Conservation (phyloP, 108 stramenopile species). For the Nitzschia sp. region DNA sequence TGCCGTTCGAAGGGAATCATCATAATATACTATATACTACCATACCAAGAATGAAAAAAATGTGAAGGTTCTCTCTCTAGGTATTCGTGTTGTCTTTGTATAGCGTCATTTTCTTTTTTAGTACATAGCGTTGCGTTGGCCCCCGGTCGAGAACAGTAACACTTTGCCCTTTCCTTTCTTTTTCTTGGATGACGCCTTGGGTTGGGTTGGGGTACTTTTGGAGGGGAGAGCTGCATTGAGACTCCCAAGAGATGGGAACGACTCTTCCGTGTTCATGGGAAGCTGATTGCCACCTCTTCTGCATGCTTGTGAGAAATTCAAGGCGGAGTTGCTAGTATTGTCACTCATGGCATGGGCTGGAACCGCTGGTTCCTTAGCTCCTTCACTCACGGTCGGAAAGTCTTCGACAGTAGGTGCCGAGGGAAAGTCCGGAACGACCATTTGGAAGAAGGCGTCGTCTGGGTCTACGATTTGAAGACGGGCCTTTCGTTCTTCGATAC, state of each 20-base stretch:
- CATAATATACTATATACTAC: too few relatives aligned
- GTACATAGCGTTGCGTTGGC: constrained; percentile 16
- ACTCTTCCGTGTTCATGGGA: neutral
- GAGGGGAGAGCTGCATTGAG: neutral
- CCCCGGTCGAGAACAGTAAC: constrained; percentile 46
- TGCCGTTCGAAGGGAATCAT: too few relatives aligned
- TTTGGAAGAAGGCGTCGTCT: constrained; percentile 67
- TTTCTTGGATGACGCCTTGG: neutral
- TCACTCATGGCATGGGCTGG: too few relatives aligned
- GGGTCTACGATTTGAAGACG: constrained; percentile 57
- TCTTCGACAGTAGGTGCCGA: too few relatives aligned
- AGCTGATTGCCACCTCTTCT: neutral
- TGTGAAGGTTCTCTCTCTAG: too few relatives aligned
- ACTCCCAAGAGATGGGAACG: constrained; percentile 5
- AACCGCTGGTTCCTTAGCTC: too few relatives aligned
- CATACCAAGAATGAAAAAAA: too few relatives aligned
- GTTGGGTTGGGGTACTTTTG: neutral
- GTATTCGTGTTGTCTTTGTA: too few relatives aligned
- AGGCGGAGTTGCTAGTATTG: neutral
- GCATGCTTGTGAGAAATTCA: constrained; percentile 18
- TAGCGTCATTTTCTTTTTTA: neutral
- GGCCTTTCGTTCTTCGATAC: constrained; percentile 47
- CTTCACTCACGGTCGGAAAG: too few relatives aligned
- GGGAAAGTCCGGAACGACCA: neutral
- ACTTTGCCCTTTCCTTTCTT: constrained; percentile 33